Evolutionary conservation across 106 monocot genomes (phyloP).

Genomic region (Platanthera zijinensis): DNA sequence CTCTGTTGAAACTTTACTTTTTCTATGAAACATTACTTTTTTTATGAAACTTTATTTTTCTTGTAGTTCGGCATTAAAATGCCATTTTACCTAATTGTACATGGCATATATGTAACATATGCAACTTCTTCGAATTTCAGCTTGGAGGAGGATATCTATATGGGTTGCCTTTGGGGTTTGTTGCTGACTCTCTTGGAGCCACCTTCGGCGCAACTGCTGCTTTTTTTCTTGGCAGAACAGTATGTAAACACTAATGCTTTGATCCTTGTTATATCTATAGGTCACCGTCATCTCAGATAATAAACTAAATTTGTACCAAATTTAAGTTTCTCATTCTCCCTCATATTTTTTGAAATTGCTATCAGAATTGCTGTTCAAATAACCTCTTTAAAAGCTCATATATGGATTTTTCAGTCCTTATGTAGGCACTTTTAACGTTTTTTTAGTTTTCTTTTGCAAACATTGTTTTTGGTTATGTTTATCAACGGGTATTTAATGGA

Average conservation of each 20-base stretch:
- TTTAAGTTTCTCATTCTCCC: background rate
- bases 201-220: constrained; percentile 94
- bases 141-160: constrained; percentile 99
- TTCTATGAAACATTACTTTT: background rate
- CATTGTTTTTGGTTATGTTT: background rate
- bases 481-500: background rate
- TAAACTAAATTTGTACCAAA: background rate
- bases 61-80: too few species aligned
- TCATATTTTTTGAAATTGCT: background rate
- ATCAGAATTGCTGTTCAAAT: background rate
- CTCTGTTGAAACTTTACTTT: background rate
- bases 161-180: constrained; percentile 83
- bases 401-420: background rate
- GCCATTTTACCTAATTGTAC: too few species aligned
- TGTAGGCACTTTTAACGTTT: background rate
- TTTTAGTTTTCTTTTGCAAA: background rate
- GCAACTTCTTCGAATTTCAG: constrained; percentile 29
- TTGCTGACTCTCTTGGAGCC: constrained; percentile 96
- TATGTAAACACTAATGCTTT: constrained; percentile 20
- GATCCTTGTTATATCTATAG: background rate
- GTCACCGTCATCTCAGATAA: background rate
- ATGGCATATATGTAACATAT: background rate
- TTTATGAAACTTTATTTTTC: too few species aligned
- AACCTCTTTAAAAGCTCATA: background rate
- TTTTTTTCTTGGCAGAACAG: constrained; percentile 89